A percentile compares a stretch with the other conserved stretches of the same genome.
phyloP scores from a whole-genome alignment of 202 grass and related monocot species.

The Panicum virgatum region DNA sequence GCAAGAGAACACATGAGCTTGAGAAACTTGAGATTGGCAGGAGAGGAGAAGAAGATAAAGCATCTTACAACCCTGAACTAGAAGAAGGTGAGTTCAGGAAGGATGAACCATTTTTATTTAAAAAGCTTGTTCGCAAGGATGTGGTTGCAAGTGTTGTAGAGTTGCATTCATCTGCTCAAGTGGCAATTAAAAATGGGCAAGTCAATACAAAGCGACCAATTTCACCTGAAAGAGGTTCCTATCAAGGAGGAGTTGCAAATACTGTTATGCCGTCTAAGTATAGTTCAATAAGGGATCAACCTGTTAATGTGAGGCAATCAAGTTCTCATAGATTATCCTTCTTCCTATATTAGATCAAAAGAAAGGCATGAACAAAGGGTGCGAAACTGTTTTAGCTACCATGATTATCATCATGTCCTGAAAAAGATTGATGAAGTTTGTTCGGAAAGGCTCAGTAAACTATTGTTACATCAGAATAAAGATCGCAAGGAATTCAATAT shows the following conservation, averaged over 20 bases:
- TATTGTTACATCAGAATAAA: slow-evolving; percentile 50
- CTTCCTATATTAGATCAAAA: slow-evolving; percentile 22
- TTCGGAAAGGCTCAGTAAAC: slow-evolving; percentile 45
- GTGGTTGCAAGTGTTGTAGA: slow-evolving; percentile 17
- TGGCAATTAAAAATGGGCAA: neutral
- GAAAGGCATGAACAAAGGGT: slow-evolving; percentile 35
- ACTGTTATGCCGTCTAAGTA: neutral
- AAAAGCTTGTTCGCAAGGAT: slow-evolving; percentile 10
- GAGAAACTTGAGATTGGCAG: slow-evolving; percentile 30
- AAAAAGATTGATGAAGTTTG: slow-evolving; percentile 53
- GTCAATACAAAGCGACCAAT: slow-evolving; percentile 26
- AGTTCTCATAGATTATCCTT: slow-evolving; percentile 27
- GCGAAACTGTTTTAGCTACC: slow-evolving; percentile 19
- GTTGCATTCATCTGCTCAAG: slow-evolving; percentile 16
- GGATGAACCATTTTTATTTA: slow-evolving; percentile 15
- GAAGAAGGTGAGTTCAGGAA: slow-evolving; percentile 61
- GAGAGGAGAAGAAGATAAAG: slow-evolving; percentile 29
- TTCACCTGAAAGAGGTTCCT: slow-evolving; percentile 33
- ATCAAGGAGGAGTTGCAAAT: slow-evolving; percentile 17
- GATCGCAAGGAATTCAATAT: slow-evolving; percentile 55
- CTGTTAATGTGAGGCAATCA: slow-evolving; percentile 24
- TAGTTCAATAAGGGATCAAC: slow-evolving; percentile 2
- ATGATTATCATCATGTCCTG: slow-evolving; percentile 5
- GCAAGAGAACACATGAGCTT: slow-evolving; percentile 1
- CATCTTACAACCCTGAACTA: slow-evolving; percentile 26